Evolutionary conservation across 2,329 filamentous ascomycete species (phyloP), one percentile per base, ranked within the genome.

Genomic region (Exophiala spinifera): DNA sequence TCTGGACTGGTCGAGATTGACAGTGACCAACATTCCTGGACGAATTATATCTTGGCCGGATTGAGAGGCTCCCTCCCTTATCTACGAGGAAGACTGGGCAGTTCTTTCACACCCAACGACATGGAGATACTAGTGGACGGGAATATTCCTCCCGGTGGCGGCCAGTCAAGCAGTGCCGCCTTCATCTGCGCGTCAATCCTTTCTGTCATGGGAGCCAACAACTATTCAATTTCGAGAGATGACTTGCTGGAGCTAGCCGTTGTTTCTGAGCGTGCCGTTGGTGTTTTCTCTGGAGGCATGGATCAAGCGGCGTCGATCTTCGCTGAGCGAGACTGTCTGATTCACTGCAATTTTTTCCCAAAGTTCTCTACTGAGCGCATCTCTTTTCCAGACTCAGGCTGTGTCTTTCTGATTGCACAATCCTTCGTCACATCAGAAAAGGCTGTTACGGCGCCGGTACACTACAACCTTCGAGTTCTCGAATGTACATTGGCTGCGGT

Each of bases 281-380:
- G 94, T 49, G 94, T 99, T 64, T 96, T 96, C 74, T 95, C 91
- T 4, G 94, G 94, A 71, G 94, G 89, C 52, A 97, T 99, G 94
- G 94, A 99, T 68, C 94, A 99, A 75, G 86, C 91, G 13, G 94
- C 94, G 31, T 97, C 92, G 0, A 92, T 99, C 60, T 94, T 99
- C 73, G 91, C 91, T 0, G 81, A 89, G 65, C 84, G 86, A 62
- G 91, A 89, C 46, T 89, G 87, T 36, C 91, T 94, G 8, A 82
- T 96, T 43, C 91, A 95, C 68, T 92, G 96, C 56, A 88, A 87
- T 7, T 99, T 99, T 75, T 84, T 84, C 60, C 94, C 94, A 2
- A 79, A 76, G 15, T 85, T 99, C 49, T 79, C 81, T 20, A 90
- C 87, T 28, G 81, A 84, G 51, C 87, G 91, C 43, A 85, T 97